These are phyloP conservation scores for Artemisia annua DNA, from an alignment of 129 eudicot genomes.

Conservation along the genomic window DNA sequence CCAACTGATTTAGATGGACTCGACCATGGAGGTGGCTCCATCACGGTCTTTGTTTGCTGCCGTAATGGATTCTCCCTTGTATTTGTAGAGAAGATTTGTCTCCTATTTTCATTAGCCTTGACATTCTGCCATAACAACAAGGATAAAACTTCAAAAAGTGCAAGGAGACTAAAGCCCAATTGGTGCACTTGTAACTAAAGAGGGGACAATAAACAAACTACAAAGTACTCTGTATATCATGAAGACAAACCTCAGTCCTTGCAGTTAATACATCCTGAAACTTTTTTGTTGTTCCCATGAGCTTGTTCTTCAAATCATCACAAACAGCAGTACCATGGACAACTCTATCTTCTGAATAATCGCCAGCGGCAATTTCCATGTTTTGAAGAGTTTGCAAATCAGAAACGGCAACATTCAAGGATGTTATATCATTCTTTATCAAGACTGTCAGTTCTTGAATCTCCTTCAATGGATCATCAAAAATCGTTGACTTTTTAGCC, in stretches of 20 bases:
- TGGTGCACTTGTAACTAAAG: neutral
- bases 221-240: neutral
- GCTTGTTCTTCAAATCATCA: constrained; percentile 77
- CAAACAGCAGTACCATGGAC: constrained; percentile 72
- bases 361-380: constrained; percentile 58
- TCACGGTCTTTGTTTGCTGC: constrained; percentile 43
- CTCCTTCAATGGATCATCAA: constrained; percentile 81
- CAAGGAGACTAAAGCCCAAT: neutral
- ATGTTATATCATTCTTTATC: constrained; percentile 66
- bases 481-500: constrained; percentile 72
- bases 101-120: constrained; percentile 77
- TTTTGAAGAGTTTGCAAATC: constrained; percentile 65
- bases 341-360: constrained; percentile 61
- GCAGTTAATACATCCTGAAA: constrained; percentile 76
- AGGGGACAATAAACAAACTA: neutral
- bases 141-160: neutral
- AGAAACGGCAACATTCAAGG: constrained; percentile 63
- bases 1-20: constrained; percentile 52
- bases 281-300: constrained; percentile 70
- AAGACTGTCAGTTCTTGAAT: constrained; percentile 64
- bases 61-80: constrained; percentile 57
- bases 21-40: constrained; percentile 86
- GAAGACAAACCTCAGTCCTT: constrained; percentile 56
- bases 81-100: constrained; percentile 65
- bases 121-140: constrained; percentile 51